Percentiles rank a stretch among this genome's conserved stretches.
Conservation (phyloP, 2,329 filamentous ascomycete genomes). For the Penicillium sclerotiorum region DNA sequence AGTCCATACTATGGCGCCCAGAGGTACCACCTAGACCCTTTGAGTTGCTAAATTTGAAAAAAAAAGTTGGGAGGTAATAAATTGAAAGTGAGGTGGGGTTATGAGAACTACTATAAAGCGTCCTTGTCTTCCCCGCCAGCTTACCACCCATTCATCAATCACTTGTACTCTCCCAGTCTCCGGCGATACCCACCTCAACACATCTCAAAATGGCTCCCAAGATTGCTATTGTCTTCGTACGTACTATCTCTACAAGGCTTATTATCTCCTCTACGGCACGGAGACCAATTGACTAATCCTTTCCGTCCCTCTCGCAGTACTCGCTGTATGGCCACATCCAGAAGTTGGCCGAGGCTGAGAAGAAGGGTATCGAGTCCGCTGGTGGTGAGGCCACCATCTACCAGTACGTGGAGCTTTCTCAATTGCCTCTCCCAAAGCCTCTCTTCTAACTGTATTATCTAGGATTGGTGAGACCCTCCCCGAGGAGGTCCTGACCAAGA, state of each 20-base stretch:
- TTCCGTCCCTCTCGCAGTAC: constrained; percentile 61
- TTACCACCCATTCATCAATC: background rate
- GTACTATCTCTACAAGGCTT: constrained; percentile 42
- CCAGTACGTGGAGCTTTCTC: constrained; percentile 60
- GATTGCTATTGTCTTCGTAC: constrained; percentile 85
- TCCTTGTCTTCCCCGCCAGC: constrained; percentile 4
- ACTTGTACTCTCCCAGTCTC: constrained; percentile 3
- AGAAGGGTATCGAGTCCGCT: constrained; percentile 83
- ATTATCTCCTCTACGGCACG: background rate
- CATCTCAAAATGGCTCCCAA: constrained; percentile 76
- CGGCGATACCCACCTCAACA: constrained; percentile 1
- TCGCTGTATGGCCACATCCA: constrained; percentile 92
- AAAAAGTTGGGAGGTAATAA: background rate
- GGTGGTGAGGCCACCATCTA: constrained; percentile 80
- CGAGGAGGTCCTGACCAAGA: constrained; percentile 80
- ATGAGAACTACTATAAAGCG: constrained; percentile 6
- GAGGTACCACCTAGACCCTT: too few species aligned
- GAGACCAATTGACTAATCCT: background rate
- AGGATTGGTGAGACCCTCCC: constrained; percentile 84
- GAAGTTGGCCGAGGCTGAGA: constrained; percentile 83
- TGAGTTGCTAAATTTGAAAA: too few species aligned
- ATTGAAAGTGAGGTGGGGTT: constrained; percentile 4
- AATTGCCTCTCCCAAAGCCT: background rate
- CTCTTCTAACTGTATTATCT: constrained; percentile 11
- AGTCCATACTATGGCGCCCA: constrained; percentile 6